These are phyloP conservation scores for Eucommia ulmoides DNA, from an alignment of 257 asterid genomes.

Conservation along the genomic window DNA sequence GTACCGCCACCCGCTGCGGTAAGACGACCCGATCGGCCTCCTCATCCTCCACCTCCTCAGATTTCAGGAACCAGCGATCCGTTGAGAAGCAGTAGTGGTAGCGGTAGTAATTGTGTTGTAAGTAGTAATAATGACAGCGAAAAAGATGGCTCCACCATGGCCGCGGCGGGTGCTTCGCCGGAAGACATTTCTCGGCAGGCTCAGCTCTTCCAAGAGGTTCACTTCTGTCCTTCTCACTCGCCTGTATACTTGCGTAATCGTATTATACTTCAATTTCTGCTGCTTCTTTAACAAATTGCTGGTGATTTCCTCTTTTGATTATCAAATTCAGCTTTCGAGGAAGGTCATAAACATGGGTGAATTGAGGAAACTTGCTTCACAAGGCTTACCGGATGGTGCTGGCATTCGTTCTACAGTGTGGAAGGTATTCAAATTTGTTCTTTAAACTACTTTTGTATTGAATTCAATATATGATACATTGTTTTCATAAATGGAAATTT, in stretches of 20 bases:
- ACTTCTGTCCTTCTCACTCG: background rate
- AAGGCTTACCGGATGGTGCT: slow-evolving; percentile 82
- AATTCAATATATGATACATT: too few relatives aligned
- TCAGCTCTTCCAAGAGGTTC: background rate
- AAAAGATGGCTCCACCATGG: background rate
- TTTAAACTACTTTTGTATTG: too few relatives aligned
- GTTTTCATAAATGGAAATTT: too few relatives aligned
- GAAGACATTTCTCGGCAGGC: background rate
- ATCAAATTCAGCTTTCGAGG: slow-evolving; percentile 45
- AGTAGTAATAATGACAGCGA: background rate
- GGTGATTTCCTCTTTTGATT: slow-evolving; percentile 1
- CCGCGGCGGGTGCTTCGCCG: background rate
- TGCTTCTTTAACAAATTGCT: background rate
- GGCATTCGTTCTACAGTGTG: slow-evolving; percentile 84
- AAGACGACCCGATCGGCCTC: too few relatives aligned
- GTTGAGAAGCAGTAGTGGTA: too few relatives aligned
- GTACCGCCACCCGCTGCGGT: background rate
- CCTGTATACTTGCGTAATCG: background rate
- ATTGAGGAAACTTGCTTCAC: slow-evolving; percentile 70
- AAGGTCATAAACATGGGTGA: slow-evolving; percentile 75
- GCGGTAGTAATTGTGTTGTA: too few relatives aligned
- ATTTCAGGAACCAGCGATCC: too few relatives aligned
- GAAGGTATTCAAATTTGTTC: slow-evolving; percentile 43
- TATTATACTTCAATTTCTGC: background rate
- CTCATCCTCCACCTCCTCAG: too few relatives aligned